Evolutionary conservation across 345 rosid genomes (phyloP).

Genomic region (Sapria himalayana): DNA sequence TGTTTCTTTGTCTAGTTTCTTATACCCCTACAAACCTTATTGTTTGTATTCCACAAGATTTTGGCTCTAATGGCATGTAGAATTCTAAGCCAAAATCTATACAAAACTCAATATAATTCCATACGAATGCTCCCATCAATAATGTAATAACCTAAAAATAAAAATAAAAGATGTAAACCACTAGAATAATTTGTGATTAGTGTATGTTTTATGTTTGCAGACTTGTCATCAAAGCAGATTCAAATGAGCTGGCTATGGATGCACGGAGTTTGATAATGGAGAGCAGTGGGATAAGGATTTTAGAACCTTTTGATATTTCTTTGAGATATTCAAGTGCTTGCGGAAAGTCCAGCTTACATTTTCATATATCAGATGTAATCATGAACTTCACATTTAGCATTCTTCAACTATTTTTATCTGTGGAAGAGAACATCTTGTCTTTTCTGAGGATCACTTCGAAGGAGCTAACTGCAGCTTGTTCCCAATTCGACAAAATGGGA

Average conservation of each 20-base stretch:
- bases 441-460: conserved; percentile 78
- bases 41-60: too few relatives aligned
- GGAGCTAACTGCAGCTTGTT: conserved; percentile 63
- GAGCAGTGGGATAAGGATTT: conserved; percentile 77
- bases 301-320: conserved; percentile 88
- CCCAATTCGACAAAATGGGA: conserved; percentile 85
- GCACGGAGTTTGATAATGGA: conserved; percentile 81
- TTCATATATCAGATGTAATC: conserved; percentile 67
- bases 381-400: conserved; percentile 94
- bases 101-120: too few relatives aligned
- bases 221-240: conserved; percentile 54
- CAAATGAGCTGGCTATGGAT: conserved; percentile 60
- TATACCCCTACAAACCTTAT: too few relatives aligned
- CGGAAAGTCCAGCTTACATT: conserved; percentile 60
- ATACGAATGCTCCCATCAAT: too few relatives aligned
- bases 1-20: too few relatives aligned
- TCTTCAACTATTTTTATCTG: conserved; percentile 75
- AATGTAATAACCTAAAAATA: too few relatives aligned
- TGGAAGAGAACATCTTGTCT: conserved; percentile 77
- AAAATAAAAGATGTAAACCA: too few relatives aligned
- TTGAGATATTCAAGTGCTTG: conserved; percentile 67
- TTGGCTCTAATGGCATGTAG: too few relatives aligned
- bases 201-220: conserved; percentile 26
- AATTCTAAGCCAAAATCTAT: too few relatives aligned
- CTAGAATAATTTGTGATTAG: too few relatives aligned